Base-by-base conservation (phyloP, 768 basidiomycete genomes). In the Scleroderma bovista region DNA sequence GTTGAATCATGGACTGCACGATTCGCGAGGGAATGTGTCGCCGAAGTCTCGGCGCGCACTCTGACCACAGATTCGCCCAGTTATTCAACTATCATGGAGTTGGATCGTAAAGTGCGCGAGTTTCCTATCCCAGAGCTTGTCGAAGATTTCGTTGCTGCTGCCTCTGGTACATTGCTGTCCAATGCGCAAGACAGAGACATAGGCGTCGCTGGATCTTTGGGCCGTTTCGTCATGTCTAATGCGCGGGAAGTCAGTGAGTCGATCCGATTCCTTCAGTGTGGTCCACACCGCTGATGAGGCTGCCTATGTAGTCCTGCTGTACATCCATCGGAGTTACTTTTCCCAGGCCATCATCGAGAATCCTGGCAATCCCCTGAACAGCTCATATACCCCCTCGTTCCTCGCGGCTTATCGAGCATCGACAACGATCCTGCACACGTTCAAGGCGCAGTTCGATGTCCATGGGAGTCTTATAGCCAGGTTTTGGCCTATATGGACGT, bases 331-430 rank as follows among this genome's bases (percentile, higher is more conserved):
- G 22, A 75, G 75, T 50, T 87, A 83, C 70, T 86, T 86, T 52
- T 84, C 84, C 1, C 81, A 82, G 58, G 84, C 84, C 3, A 78
- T 86, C 55, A 79, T 83, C 22, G 83, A 86, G 50, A 74, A 80
- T 33, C 84, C 85, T 0, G 63, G 66, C 23, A 83, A 86, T 61
- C 84, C 85, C 0, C 70, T 86, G 37, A 79, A 81, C 62, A 84
- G 81, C 54, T 62, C 72, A 6, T 86, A 84, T 45, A 78, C 81
- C 0, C 77, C 77, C 0, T 84, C 81, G 0, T 86, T 87, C 53
- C 63, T 85, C 2, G 81, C 83, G 2, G 72, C 81, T 3, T 84
- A 83, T 53, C 73, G 78, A 2, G 73, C 79, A 2, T 77, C 81
- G 6, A 75, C 74, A 24, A 79, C 75, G 1, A 80, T 85, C 26